A percentile compares a stretch with the other conserved stretches of the same genome.
phyloP scores from a whole-genome alignment of 2,329 filamentous ascomycete genomes.

The Alternaria solani region DNA sequence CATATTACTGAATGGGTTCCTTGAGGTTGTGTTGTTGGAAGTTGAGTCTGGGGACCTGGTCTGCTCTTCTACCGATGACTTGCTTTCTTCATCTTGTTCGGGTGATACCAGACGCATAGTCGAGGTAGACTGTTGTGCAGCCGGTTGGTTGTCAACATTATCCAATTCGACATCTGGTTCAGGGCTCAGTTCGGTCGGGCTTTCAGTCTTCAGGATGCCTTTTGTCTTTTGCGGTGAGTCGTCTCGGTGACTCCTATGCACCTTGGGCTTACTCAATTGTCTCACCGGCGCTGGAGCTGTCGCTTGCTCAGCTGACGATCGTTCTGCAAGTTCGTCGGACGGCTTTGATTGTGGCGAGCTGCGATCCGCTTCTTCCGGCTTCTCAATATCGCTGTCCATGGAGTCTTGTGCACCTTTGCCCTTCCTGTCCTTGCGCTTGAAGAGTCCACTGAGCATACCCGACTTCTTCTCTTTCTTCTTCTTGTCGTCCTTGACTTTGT shows the following conservation, averaged over 20 bases:
- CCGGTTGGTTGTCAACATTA: constrained; percentile 17
- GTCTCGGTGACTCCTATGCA: constrained; percentile 47
- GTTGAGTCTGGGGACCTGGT: constrained; percentile 30
- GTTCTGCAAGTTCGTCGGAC: constrained; percentile 40
- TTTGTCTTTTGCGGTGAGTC: constrained; percentile 46
- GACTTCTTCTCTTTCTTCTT: constrained; percentile 76
- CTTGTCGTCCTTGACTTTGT: constrained; percentile 74
- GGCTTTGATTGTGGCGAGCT: constrained; percentile 46
- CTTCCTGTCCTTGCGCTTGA: constrained; percentile 72
- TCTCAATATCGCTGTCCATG: constrained; percentile 56
- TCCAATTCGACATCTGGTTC: constrained; percentile 27
- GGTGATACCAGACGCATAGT: constrained; percentile 48
- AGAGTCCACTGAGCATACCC: constrained; percentile 74
- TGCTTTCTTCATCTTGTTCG: constrained; percentile 32
- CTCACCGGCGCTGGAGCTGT: constrained; percentile 34
- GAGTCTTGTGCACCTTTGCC: constrained; percentile 41
- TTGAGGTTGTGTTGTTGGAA: constrained; percentile 36
- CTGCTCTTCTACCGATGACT: constrained; percentile 28
- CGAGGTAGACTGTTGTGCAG: constrained; percentile 29
- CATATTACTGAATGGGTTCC: constrained; percentile 41
- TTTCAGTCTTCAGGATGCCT: constrained; percentile 43
- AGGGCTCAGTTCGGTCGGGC: constrained; percentile 35
- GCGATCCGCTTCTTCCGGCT: constrained; percentile 49
- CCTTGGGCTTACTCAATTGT: constrained; percentile 50
- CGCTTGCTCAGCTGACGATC: constrained; percentile 41